Conservation (phyloP, 2,329 filamentous ascomycete genomes). For the Colletotrichum godetiae region DNA sequence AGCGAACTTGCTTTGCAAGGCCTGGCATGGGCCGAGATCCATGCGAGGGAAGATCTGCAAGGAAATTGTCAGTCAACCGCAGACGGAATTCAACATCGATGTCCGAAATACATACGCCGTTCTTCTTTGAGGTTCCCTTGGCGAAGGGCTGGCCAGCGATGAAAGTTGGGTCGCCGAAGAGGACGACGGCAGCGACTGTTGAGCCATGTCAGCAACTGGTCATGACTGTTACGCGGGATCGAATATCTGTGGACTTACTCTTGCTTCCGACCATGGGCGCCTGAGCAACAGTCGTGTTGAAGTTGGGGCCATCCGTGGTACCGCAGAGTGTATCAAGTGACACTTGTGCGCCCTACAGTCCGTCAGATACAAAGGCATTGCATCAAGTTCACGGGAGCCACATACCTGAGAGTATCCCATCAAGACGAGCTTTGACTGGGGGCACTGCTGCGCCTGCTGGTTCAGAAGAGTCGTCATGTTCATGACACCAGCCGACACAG, state of each 20-base stretch:
- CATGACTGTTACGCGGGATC: accelerated
- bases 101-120: slow-evolving; percentile 47
- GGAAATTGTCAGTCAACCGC: background rate
- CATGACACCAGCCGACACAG: slow-evolving; percentile 47
- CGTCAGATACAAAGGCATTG: background rate
- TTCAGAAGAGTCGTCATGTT: slow-evolving; percentile 45
- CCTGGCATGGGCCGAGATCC: slow-evolving; percentile 16
- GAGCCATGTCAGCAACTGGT: background rate
- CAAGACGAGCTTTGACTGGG: slow-evolving; percentile 51
- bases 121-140: slow-evolving; percentile 48
- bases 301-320: slow-evolving; percentile 40
- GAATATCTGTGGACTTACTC: slow-evolving; percentile 40
- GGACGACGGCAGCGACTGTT: slow-evolving; percentile 52
- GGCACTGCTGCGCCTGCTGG: slow-evolving; percentile 48
- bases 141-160: slow-evolving; percentile 48
- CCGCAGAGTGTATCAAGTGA: slow-evolving; percentile 53
- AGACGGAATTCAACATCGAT: accelerated
- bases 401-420: slow-evolving; percentile 55
- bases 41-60: slow-evolving; percentile 27
- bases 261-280: slow-evolving; percentile 44
- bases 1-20: background rate
- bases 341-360: slow-evolving; percentile 52
- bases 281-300: slow-evolving; percentile 41
- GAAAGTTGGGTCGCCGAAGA: slow-evolving; percentile 55
- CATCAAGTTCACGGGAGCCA: background rate